Evolutionary conservation across 2,329 filamentous ascomycete genomes (phyloP), one percentile per base, ranked within the genome.

Genomic region (Aspergillus floridensis): DNA sequence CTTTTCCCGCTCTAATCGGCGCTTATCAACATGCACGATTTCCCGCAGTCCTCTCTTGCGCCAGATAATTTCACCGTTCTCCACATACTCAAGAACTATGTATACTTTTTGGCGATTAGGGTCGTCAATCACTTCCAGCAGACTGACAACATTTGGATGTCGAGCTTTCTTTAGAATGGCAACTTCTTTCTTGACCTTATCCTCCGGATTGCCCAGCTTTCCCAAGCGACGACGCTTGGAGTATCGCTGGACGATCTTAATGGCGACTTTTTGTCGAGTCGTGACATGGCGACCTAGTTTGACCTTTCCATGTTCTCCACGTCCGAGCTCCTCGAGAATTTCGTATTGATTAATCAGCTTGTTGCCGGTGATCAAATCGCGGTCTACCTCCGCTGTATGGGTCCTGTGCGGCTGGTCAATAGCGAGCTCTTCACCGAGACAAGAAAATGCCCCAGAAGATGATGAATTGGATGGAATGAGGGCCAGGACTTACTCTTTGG

Each of bases 321-420:
- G 89, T 57, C 95, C 95, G 56, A 99, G 91, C 77, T 99, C 95
- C 74, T 96, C 91, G 65, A 98, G 89, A 68, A 99, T 91, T 76
- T 97, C 92, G 78, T 99, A 99, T 72, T 97, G 90, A 71, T 99
- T 99, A 81, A 99, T 96, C 56, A 93, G 84, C 79, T 99, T 99
- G 63, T 95, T 91, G 60, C 95, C 95, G 5, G 93, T 96, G 63
- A 92, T 84, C 56, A 86, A 86, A 75, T 98, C 92, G 63, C 93
- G 88, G 70, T 98, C 93, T 67, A 97, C 91, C 69, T 93, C 88
- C 56, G 91, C 93, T 63, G 93, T 92, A 77, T 96, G 91, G 10
- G 93, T 97, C 78, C 88, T 91, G 41, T 16, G 64, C 48, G 24
- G 46, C 59, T 31, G 60, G 58, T 57, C 38, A 44, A 7, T 44